Conservation (phyloP, 768 basidiomycete species). For the Gautieria morchelliformis region DNA sequence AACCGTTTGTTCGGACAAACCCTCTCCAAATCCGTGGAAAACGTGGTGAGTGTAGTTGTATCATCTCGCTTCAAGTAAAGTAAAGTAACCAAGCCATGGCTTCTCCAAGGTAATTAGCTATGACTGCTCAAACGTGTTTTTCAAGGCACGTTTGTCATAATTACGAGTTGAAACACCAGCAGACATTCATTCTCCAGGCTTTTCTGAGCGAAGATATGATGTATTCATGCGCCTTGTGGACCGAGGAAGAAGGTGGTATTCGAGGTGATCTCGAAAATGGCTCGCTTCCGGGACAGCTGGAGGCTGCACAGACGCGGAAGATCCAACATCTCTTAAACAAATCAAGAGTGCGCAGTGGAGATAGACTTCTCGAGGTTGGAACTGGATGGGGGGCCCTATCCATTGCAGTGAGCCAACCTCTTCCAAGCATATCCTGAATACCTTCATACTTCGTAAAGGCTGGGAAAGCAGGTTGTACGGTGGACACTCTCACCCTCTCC, state of each 20-base stretch:
- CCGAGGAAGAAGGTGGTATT: slow-evolving; percentile 66
- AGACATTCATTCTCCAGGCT: slow-evolving; percentile 17
- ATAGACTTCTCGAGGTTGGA: slow-evolving; percentile 61
- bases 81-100: too few relatives aligned
- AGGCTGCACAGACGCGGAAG: slow-evolving; percentile 51
- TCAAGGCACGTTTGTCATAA: slow-evolving; percentile 35
- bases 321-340: slow-evolving; percentile 53
- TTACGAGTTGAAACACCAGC: not conserved
- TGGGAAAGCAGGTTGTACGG: slow-evolving; percentile 38
- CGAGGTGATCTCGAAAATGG: slow-evolving; percentile 32
- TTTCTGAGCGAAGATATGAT: slow-evolving; percentile 81
- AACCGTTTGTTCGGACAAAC: slow-evolving; percentile 48
- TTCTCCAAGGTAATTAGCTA: slow-evolving; percentile 82
- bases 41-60: slow-evolving; percentile 24
- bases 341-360: slow-evolving; percentile 47
- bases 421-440: not conserved
- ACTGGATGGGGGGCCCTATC: slow-evolving; percentile 71
- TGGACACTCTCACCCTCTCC: slow-evolving; percentile 67
- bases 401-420: slow-evolving; percentile 21
- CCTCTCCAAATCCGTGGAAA: slow-evolving; percentile 31
- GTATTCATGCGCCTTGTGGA: slow-evolving; percentile 87
- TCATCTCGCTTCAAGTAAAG: slow-evolving; percentile 49
- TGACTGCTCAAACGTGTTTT: slow-evolving; percentile 75
- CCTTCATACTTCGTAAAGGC: slow-evolving; percentile 21
- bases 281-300: slow-evolving; percentile 25